A percentile compares a stretch with the other conserved stretches of the same genome.
Evolutionary conservation across 2,329 filamentous ascomycete species (phyloP).

Genomic region (Hypoxylon sp.): DNA sequence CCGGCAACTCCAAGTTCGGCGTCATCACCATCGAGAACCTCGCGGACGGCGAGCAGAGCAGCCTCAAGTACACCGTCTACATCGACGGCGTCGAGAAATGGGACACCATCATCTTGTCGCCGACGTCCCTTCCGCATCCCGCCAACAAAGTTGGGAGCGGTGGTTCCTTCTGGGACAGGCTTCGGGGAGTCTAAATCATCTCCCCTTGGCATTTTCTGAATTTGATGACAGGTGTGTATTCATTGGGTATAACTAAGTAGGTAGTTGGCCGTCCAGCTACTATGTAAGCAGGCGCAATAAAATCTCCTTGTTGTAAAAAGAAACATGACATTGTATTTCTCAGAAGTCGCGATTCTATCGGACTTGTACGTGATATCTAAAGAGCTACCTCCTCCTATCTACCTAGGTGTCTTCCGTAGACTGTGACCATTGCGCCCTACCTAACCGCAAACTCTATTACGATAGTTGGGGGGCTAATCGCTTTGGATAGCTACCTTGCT

Average conservation of each 20-base stretch:
- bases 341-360: background rate
- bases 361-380: conserved; percentile 3
- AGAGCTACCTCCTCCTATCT: background rate
- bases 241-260: background rate
- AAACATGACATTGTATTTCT: background rate
- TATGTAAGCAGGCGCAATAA: conserved; percentile 1
- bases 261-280: background rate
- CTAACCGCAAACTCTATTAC: background rate
- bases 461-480: background rate
- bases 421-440: background rate
- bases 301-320: background rate
- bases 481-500: background rate
- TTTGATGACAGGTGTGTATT: background rate
- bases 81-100: conserved; percentile 84
- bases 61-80: conserved; percentile 83
- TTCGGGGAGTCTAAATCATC: conserved; percentile 45
- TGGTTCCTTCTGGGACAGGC: conserved; percentile 61
- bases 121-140: conserved; percentile 52
- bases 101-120: conserved; percentile 69
- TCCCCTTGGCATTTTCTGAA: conserved; percentile 5
- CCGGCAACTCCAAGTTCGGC: conserved; percentile 90
- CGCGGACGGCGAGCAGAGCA: conserved; percentile 72
- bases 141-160: conserved; percentile 49
- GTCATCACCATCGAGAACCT: conserved; percentile 81
- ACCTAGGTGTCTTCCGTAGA: background rate